Evolutionary conservation across 2,329 filamentous ascomycete genomes (phyloP).

Genomic region (Stagonosporopsis rhizophila): DNA sequence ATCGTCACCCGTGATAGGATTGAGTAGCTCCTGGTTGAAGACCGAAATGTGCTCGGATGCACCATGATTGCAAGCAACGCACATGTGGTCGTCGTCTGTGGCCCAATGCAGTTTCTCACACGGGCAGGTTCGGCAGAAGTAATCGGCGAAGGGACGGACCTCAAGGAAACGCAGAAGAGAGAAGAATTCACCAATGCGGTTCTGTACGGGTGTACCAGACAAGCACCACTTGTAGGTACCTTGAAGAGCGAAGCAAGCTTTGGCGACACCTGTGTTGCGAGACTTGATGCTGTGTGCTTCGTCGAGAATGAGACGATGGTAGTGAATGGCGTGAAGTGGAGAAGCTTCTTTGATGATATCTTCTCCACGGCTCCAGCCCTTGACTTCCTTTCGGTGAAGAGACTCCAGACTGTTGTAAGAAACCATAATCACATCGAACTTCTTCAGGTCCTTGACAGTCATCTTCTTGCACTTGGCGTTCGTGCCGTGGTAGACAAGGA

Average conservation of each 20-base stretch:
- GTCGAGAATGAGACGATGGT: slow-evolving; percentile 91
- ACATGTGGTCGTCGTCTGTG: slow-evolving; percentile 74
- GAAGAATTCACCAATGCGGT: slow-evolving; percentile 96
- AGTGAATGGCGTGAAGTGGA: slow-evolving; percentile 80
- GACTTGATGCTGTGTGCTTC: slow-evolving; percentile 96
- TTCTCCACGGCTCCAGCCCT: slow-evolving; percentile 83
- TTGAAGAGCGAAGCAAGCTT: slow-evolving; percentile 90
- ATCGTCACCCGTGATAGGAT: slow-evolving; percentile 67
- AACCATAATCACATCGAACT: slow-evolving; percentile 94
- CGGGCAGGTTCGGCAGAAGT: slow-evolving; percentile 86
- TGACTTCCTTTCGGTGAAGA: slow-evolving; percentile 88
- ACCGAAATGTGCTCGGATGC: slow-evolving; percentile 76
- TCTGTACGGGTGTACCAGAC: slow-evolving; percentile 93
- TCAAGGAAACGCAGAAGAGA: slow-evolving; percentile 92
- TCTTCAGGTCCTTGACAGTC: slow-evolving; percentile 74
- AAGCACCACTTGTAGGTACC: slow-evolving; percentile 94
- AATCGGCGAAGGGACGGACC: slow-evolving; percentile 86
- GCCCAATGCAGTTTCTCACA: slow-evolving; percentile 87
- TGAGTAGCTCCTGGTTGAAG: slow-evolving; percentile 94
- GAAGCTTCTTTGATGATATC: slow-evolving; percentile 80
- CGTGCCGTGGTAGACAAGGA: slow-evolving; percentile 87
- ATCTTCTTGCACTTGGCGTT: slow-evolving; percentile 83
- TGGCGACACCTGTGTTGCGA: slow-evolving; percentile 88
- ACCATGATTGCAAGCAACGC: slow-evolving; percentile 71
- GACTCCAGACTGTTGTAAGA: slow-evolving; percentile 93